Base-by-base conservation (phyloP, 148 eudicot genomes). In the Rheum nobile region DNA sequence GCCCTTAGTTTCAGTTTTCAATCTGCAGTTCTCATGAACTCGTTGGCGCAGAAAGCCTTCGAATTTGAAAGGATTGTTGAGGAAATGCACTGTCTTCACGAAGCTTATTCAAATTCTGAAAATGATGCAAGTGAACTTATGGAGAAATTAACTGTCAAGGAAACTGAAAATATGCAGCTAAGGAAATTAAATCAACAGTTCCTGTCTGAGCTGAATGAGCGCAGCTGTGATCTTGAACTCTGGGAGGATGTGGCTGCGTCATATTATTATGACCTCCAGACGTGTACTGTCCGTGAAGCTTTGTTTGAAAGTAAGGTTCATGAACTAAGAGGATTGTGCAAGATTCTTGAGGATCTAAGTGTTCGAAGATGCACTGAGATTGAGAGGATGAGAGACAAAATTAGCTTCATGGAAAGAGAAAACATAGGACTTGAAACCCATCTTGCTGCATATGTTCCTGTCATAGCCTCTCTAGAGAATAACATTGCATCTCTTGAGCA, bases 221-320 rank as follows among this genome's bases (percentile, higher is more conserved):
- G 83, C 47, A 85, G 83, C 81, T 78, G 83, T 67, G 98, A 89
- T 73, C 88, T 81, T 81, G 91, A 94, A 80, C 83, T 94, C 19
- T 91, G 96, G 90, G 98, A 94, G 61, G 86, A 88, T 59, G 97
- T 91, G 75, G 98, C 98, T 21, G 67, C 89, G 29, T 77, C 90
- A 5, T 94, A 91, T 76, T 86, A 85, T 76, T 91, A 91, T 75
- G 98, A 94, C 85, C 91, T 94, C 79, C 98, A 94, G 76, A 78
- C 86, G 50, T 94, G 97, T 22, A 75, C 84, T 35, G 71, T 90
- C 28, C 81, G 87, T 31, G 97, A 91, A 75, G 89, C 84, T 79
- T 75, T 94, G 29, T 80, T 80, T 72, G 83, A 91, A 75, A 80
- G 88, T 71, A 91, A 94, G 83, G 85, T 88, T 75, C 79, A 86